Evolutionary conservation across 768 basidiomycete genomes (phyloP), one percentile per base, ranked within the genome.

Genomic region (Gyrodon lividus): DNA sequence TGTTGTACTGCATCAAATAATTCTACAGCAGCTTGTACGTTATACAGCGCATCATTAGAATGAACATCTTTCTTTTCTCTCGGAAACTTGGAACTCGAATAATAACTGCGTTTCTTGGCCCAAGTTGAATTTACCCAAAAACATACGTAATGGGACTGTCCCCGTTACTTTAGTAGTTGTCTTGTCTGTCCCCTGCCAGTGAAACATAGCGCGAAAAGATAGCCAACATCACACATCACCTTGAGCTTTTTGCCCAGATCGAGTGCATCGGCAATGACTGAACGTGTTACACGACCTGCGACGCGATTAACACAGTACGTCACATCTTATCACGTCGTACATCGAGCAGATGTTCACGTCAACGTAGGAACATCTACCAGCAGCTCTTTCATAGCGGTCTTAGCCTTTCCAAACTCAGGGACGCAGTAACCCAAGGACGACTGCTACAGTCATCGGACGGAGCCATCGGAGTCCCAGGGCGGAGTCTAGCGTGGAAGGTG

Each of bases 401-500:
- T 38, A 77, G 80, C 45, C 72, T 86, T 26, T 77, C 82, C 39
- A 87, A 84, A 67, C 68, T 89, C 55, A 82, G 80, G 65, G 87
- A 92, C 66, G 75, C 78, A 31, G 78, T 82, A 10, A 69, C 87
- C 14, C 76, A 78, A 51, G 84, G 84, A 60, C 78, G 80, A 14
- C 66, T 92, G 16, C 79, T 85, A 56, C 63, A 68, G 44, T 60
- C 71, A 22, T 64, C 71, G 4, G 70, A 75, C 48, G 70, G 68
- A 48, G 63, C 70, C 3, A 64, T 74, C 30, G 82, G 78, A 43
- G 73, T 87, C 7, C 68, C 80, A 50, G 91, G 91, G n/a, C 76
- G 91, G 60, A 91, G 90, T 68, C 69, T 93, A 50, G 83, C 82
- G 46, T 93, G 91, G 91, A 93, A 92, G 86, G 90, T 53, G 41